Evolutionary conservation across 2,329 filamentous ascomycete genomes (phyloP), one percentile per base, ranked within the genome.

Genomic region (Pseudogymnoascus sp.): DNA sequence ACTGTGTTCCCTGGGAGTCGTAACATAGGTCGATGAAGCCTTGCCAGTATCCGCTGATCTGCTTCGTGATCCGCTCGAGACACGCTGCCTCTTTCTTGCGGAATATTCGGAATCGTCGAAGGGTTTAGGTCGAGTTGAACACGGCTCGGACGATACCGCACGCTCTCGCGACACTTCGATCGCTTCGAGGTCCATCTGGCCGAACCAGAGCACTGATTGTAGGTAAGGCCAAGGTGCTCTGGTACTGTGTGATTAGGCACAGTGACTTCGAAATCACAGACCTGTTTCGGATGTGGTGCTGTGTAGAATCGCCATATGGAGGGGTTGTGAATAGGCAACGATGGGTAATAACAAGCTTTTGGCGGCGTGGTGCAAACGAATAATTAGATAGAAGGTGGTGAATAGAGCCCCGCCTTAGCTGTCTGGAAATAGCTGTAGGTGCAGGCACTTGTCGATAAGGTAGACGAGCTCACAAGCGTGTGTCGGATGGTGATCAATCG

Each of bases 121-220:
- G 42, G 85, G 85, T 67, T 87, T 86, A 61, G 82, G 83, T 66
- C 85, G 81, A 68, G 81, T 84, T 70, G 84, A 82, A 74, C 80
- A 80, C 73, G 83, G 81, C 77, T 88, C 85, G 75, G 82, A 82
- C 70, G 84, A 86, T 75, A 79, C 78, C 71, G 82, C 80, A 75
- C 82, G 81, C 77, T 84, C 81, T 79, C 76, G 79, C 74, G 77
- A 76, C 75, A 69, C 66, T 66, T 73, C 69, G 65, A 63, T 64
- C 63, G 69, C 44, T 65, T 70, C 68, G 67, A 66, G 66, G 67
- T 74, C 73, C 73, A 74, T 74, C 73, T 83, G 80, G 71, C 76
- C 75, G 67, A 77, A 75, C 71, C 71, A 77, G 71, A 78, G 77
- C 73, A 77, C 75, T 73, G 76, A 78, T 78, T 82, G 81, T 81